Conservation (phyloP, 2,329 filamentous ascomycete genomes). For the Penicillium crustosum region DNA sequence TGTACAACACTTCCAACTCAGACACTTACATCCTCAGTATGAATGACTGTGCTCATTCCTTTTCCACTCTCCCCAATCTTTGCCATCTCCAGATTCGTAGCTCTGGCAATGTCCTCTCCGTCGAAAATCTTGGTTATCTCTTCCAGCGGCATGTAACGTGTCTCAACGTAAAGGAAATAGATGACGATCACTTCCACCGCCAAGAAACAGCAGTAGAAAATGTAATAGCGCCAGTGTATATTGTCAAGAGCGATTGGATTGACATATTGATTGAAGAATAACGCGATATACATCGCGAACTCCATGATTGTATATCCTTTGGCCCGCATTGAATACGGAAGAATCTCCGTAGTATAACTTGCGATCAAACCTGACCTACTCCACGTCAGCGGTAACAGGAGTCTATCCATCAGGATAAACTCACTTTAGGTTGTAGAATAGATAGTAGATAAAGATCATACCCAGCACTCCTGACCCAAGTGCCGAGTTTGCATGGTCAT, state of each 20-base stretch:
- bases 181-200: slow-evolving; percentile 33
- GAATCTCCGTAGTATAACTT: slow-evolving; percentile 49
- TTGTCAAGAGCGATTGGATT: slow-evolving; percentile 34
- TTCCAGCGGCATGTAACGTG: slow-evolving; percentile 34
- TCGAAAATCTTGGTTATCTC: slow-evolving; percentile 39
- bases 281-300: slow-evolving; percentile 32
- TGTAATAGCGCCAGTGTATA: slow-evolving; percentile 41
- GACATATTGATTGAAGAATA: slow-evolving; percentile 41
- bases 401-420: background rate
- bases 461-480: slow-evolving; percentile 42
- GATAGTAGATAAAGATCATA: slow-evolving; percentile 47
- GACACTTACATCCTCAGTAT: background rate
- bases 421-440: slow-evolving; percentile 35
- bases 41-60: background rate
- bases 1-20: background rate
- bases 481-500: slow-evolving; percentile 28
- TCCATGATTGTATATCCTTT: slow-evolving; percentile 47
- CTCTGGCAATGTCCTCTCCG: slow-evolving; percentile 15
- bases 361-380: slow-evolving; percentile 31
- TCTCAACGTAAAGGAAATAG: slow-evolving; percentile 40
- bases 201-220: slow-evolving; percentile 40
- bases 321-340: slow-evolving; percentile 51
- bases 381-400: background rate
- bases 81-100: background rate
- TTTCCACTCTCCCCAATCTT: background rate